phyloP scores from a whole-genome alignment of 1,284 basidiomycete genomes.

The Cryptococcus wingfieldii region DNA sequence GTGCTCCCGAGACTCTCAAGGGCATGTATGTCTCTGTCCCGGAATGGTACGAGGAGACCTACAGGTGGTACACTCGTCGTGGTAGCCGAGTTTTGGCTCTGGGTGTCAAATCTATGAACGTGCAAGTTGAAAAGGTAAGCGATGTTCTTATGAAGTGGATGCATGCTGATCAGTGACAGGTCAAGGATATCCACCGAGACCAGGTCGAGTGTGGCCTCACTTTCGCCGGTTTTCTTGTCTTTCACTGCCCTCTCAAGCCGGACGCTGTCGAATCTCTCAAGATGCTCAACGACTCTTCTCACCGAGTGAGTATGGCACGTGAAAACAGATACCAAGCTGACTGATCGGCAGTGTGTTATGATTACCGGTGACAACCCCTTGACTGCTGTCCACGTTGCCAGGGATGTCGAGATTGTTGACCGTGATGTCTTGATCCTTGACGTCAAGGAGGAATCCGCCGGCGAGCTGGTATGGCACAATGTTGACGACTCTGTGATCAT shows the following conservation, averaged over 20 bases:
- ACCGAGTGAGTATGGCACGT: constrained; percentile 63
- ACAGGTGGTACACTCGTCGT: constrained; percentile 84
- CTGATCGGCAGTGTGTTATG: constrained; percentile 76
- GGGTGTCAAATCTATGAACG: constrained; percentile 74
- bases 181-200: constrained; percentile 75
- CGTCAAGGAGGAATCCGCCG: constrained; percentile 69
- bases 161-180: constrained; percentile 52
- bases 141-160: background rate
- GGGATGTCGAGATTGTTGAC: constrained; percentile 92
- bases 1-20: constrained; percentile 91
- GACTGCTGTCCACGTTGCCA: constrained; percentile 88
- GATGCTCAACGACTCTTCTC: constrained; percentile 89
- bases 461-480: constrained; percentile 85
- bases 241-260: constrained; percentile 92
- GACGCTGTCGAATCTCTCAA: constrained; percentile 83
- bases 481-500: constrained; percentile 84
- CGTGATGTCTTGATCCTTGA: constrained; percentile 87
- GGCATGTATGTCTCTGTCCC: constrained; percentile 73
- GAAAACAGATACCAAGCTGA: background rate
- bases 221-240: constrained; percentile 90
- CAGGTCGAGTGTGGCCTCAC: constrained; percentile 68
- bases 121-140: constrained; percentile 63
- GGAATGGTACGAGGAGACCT: constrained; percentile 79
- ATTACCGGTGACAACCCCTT: constrained; percentile 96
- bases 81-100: constrained; percentile 88